Evolutionary conservation across 495 filamentous ascomycete genomes (phyloP).

Genomic region (Jackrogersella minutella): DNA sequence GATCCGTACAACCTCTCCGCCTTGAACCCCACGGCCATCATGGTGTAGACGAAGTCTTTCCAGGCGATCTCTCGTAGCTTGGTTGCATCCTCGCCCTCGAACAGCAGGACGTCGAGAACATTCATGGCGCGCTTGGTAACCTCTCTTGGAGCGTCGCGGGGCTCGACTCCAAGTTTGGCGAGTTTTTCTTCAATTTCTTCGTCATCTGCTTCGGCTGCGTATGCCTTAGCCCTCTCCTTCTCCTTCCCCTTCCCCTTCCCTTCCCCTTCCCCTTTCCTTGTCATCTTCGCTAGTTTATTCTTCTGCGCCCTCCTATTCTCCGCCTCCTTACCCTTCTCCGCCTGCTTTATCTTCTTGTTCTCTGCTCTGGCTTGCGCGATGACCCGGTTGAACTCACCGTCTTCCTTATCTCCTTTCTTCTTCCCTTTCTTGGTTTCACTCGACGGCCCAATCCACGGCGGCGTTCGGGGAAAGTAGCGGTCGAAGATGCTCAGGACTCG

Average conservation of each 20-base stretch:
- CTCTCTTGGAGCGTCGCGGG: not conserved
- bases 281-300: not conserved
- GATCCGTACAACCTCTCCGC: constrained; percentile 62
- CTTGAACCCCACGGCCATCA: constrained; percentile 56
- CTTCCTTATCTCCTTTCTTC: not conserved
- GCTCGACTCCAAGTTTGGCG: too few relatives aligned
- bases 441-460: not conserved
- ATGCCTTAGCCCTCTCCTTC: not conserved
- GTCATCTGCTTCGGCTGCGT: not conserved
- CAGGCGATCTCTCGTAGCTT: constrained; percentile 54
- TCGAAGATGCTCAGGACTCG: not conserved
- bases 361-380: not conserved
- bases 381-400: not conserved
- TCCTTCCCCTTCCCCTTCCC: not conserved
- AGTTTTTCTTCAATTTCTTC: too few relatives aligned
- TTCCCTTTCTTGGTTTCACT: not conserved
- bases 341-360: not conserved
- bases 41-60: constrained; percentile 62
- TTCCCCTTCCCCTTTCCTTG: not conserved
- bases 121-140: constrained; percentile 21
- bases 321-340: not conserved
- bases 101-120: constrained; percentile 7
- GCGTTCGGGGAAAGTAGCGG: not conserved
- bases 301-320: not conserved
- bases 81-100: not conserved